Conservation (phyloP, 1,139 yeast species). For the Martiniozyma asiatica region DNA sequence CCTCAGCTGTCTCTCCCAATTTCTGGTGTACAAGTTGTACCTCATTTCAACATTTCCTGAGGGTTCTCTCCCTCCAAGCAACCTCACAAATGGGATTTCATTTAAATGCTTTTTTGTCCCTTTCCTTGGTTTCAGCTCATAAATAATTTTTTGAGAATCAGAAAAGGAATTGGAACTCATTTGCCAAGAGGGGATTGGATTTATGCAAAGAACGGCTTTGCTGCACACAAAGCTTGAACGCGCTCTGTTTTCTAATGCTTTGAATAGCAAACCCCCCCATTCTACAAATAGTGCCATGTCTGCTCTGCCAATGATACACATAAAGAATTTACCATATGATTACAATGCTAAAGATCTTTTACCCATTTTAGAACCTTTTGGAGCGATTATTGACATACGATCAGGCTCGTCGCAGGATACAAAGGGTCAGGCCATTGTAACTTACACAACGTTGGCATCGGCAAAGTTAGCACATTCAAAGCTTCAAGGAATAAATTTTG, state of each 20-base stretch:
- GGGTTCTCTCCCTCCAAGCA: slow-evolving; percentile 33
- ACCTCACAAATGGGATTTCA: slow-evolving; percentile 25
- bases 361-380: slow-evolving; percentile 44
- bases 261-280: too few species aligned
- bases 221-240: too few species aligned
- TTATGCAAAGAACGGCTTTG: too few species aligned
- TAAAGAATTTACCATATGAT: slow-evolving; percentile 49
- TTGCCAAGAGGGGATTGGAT: too few species aligned
- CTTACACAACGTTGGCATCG: slow-evolving; percentile 36
- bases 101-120: slow-evolving; percentile 6
- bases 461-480: slow-evolving; percentile 42
- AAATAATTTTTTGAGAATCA: slow-evolving; percentile 21
- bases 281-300: too few species aligned
- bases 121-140: slow-evolving; percentile 14
- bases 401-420: slow-evolving; percentile 32
- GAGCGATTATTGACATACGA: slow-evolving; percentile 45
- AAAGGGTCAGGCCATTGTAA: slow-evolving; percentile 47
- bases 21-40: slow-evolving; percentile 27
- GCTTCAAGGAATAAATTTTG: slow-evolving; percentile 48
- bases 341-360: slow-evolving; percentile 37
- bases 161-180: slow-evolving; percentile 13
- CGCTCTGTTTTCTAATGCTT: too few species aligned
- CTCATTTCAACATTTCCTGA: slow-evolving; percentile 25
- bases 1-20: slow-evolving; percentile 29
- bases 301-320: slow-evolving; percentile 37